phyloP scores from a whole-genome alignment of 306 rosid genomes.

The Casuarina equisetifolia region DNA sequence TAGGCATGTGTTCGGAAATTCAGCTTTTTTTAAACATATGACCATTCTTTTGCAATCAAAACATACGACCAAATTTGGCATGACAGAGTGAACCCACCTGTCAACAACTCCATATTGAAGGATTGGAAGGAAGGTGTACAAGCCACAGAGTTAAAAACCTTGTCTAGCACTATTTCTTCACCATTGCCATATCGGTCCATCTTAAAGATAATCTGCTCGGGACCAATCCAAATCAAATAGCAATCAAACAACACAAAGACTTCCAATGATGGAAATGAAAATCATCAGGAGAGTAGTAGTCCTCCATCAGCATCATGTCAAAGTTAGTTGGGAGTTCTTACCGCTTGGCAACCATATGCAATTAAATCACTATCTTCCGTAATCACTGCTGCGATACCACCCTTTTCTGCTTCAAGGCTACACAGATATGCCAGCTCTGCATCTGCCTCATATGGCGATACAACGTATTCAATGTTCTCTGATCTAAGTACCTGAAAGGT shows the following conservation, averaged over 20 bases:
- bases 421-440: conserved; percentile 88
- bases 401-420: conserved; percentile 53
- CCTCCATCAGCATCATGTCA: conserved; percentile 44
- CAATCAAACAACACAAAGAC: conserved; percentile 20
- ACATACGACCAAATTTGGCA: neutral
- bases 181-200: conserved; percentile 92
- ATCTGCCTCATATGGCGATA: conserved; percentile 98
- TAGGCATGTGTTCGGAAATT: neutral
- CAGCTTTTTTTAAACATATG: neutral
- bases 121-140: conserved; percentile 63
- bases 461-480: conserved; percentile 83
- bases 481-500: conserved; percentile 65
- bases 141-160: conserved; percentile 50
- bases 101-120: conserved; percentile 63
- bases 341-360: conserved; percentile 92
- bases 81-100: conserved; percentile 47
- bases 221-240: conserved; percentile 31
- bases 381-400: conserved; percentile 75
- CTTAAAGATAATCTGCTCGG: conserved; percentile 70
- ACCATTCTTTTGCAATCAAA: neutral
- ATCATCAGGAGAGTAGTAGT: conserved; percentile 31
- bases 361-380: conserved; percentile 74
- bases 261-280: conserved; percentile 21
- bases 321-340: conserved; percentile 55
- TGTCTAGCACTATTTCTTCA: conserved; percentile 61